Base-by-base conservation (phyloP, 75 land plant species). In the Cunninghamia lanceolata region DNA sequence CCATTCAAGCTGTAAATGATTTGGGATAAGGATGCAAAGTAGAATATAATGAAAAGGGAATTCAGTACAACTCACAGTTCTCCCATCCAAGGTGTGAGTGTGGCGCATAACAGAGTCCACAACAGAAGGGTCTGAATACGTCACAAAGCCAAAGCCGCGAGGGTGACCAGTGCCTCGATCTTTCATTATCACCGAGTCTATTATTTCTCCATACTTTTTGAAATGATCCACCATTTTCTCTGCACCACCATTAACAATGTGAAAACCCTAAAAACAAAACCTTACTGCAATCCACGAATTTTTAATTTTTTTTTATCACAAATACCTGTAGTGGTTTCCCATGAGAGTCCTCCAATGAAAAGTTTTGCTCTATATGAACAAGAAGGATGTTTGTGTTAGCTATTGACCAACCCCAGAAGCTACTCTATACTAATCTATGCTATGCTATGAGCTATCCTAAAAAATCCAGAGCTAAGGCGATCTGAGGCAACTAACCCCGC, bases 111-210 rank as follows among this genome's bases (percentile, higher is more conserved):
- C 94, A 43, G 68, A 84, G 39, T 95, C 93, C 13, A 94, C 85
- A 39, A 90, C 91, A 0, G 89, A 88, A 39, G 94, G 90, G 54
- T 94, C 93, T 43, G 92, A 90, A 90, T 92, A 95, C 25, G 97
- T 95, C 21, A 95, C 92, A 88, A 94, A 95, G 30, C 97, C 97
- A 91, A 95, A 95, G 3, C 97, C 96, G 0, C 94, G 88, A 43
- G 97, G 96, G 70, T 89, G 89, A 17, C 90, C 90, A 15, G 95
- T 90, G 34, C 87, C 85, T 54, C 90, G 89, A 70, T 95, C 93
- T 82, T 87, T 94, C 96, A 95, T 95, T 68, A 95, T 92, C 5
- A 94, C 96, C 46, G 94, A 91, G 87, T 95, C 97, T 30, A 85
- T 91, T 25, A 95, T 92, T 86, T 94, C 94, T 32, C 96, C 97